Conservation (phyloP, 2,329 filamentous ascomycete species). For the Rugonectria rugulosa region DNA sequence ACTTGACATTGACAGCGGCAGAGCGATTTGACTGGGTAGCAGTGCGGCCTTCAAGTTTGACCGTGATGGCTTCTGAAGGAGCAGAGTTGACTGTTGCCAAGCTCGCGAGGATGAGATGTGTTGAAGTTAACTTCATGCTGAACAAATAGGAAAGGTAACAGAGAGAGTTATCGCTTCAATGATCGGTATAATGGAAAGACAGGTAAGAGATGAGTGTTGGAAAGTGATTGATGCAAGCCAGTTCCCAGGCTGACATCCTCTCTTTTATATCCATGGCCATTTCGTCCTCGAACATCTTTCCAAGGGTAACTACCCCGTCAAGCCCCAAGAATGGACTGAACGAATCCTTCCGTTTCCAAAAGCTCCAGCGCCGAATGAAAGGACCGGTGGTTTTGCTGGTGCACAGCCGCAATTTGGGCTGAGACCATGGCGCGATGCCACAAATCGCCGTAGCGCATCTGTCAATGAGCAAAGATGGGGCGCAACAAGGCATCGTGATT, state of each 20-base stretch:
- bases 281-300: neutral
- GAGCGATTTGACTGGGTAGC: neutral
- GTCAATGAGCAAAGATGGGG: neutral
- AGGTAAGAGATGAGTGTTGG: neutral
- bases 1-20: constrained; percentile 16
- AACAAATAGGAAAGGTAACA: neutral
- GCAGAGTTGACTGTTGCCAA: constrained; percentile 1
- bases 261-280: constrained; percentile 10
- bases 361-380: too few species aligned
- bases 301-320: too few species aligned
- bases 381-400: too few species aligned
- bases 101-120: constrained; percentile 1
- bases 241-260: neutral
- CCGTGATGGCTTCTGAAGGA: constrained; percentile 4
- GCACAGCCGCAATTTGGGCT: constrained; percentile 1
- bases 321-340: too few species aligned
- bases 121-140: constrained; percentile 11
- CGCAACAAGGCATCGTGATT: constrained; percentile 15
- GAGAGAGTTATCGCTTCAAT: neutral
- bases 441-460: neutral
- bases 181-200: neutral
- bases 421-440: constrained; percentile 9
- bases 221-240: neutral
- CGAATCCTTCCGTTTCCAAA: too few species aligned
- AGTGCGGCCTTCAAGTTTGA: constrained; percentile 12